Percentiles rank a stretch among this genome's conserved stretches.
These are phyloP conservation scores for Talaromyces sp. DNA, from an alignment of 2,329 filamentous ascomycete species.

Conservation along the genomic window DNA sequence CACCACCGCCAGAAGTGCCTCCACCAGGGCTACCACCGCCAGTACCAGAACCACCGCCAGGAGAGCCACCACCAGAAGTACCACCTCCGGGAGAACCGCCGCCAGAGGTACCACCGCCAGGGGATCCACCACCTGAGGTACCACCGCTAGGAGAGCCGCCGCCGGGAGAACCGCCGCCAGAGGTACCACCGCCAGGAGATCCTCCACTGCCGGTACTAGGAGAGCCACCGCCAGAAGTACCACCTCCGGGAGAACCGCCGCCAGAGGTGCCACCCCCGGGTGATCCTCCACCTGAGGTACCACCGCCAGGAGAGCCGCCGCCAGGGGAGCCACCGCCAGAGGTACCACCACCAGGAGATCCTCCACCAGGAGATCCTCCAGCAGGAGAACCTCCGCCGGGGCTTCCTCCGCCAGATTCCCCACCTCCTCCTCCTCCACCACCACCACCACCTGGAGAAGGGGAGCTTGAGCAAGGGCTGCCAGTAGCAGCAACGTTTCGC, in stretches of 20 bases:
- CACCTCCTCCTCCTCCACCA: neutral
- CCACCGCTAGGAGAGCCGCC: neutral
- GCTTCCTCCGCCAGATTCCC: conserved; percentile 1
- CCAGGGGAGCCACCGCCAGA: conserved; percentile 1
- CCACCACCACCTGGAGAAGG: too few relatives aligned
- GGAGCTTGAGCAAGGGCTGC: too few relatives aligned
- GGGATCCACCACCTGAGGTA: conserved; percentile 6
- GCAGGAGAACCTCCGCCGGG: conserved; percentile 4
- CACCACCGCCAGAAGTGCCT: neutral
- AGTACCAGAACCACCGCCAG: conserved; percentile 3
- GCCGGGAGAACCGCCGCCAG: conserved; percentile 2
- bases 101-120: too few relatives aligned
- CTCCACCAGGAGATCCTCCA: neutral
- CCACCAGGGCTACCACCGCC: neutral
- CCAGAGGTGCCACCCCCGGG: neutral
- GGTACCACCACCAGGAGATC: conserved; percentile 2
- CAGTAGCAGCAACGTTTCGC: neutral
- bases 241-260: conserved; percentile 1
- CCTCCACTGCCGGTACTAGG: too few relatives aligned
- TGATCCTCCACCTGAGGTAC: neutral
- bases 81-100: conserved; percentile 1
- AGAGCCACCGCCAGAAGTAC: conserved; percentile 1
- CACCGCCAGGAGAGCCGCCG: conserved; percentile 4
- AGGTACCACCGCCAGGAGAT: conserved; percentile 2
- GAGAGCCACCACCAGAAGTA: conserved; percentile 1